Base-by-base conservation (phyloP, 345 rosid species). In the Salix viminalis region DNA sequence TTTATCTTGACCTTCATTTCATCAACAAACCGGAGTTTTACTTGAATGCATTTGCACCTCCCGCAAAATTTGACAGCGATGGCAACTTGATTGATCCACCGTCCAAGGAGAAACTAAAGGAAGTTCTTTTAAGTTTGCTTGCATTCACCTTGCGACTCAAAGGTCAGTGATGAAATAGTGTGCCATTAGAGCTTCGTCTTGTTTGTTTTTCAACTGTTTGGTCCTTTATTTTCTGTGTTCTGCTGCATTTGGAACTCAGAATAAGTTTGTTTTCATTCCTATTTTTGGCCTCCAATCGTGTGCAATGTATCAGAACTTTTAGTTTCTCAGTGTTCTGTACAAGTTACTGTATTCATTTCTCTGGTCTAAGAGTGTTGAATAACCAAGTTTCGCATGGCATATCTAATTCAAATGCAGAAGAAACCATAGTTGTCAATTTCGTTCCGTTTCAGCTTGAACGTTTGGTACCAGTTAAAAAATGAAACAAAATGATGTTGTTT, bases 1-100 rank as follows among this genome's bases (percentile, higher is more conserved):
- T 91, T 14, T 90, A 70, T 77, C 86, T 93, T 1, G 91, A 91
- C 74, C 93, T 93, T 77, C 99, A 95, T 82, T 93, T 93, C 89
- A 87, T 95, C 83, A 95, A 95, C 85, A 90, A 89, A 52, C 99
- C 97, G 0, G 94, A 89, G 87, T 91, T 90, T 81, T 88, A 82
- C 81, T 41, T 95, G 80, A 86, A 87, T 30, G 97, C 96, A 4
- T 90, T 84, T 76, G 86, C 89, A 50, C 90, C 92, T 56, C 99
- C 96, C 30, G 85, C 90, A 15, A 95, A 91, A 76, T 95, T 95
- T 46, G 97, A 95, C 18, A 71, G 77, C 1, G 83, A 91, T 44
- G 94, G 99, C 48, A 86, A 91, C 84, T 67, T 95, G 80, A 77
- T 89, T 24, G 96, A 93, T 76, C 83, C 79, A 8, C 81, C 39